These are phyloP conservation scores for Ophiocordyceps australis DNA, from an alignment of 2,329 filamentous ascomycete species.

Conservation along the genomic window DNA sequence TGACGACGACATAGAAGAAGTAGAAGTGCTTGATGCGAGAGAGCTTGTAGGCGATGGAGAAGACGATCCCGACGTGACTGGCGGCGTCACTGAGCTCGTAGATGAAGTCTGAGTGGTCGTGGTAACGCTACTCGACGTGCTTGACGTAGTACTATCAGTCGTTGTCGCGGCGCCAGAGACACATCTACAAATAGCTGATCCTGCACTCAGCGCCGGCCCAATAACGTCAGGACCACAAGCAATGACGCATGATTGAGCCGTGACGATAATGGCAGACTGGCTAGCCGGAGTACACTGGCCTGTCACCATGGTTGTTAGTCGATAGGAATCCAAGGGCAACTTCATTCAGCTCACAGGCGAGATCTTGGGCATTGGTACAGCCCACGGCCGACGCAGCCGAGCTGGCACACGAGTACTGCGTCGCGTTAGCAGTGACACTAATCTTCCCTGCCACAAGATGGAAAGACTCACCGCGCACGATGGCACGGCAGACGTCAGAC, in stretches of 20 bases:
- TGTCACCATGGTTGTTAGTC: no score
- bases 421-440: neutral
- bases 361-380: conserved; percentile 7
- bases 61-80: neutral
- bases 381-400: conserved; percentile 7
- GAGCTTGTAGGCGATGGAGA: neutral
- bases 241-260: conserved; percentile 6
- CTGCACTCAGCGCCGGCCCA: conserved; percentile 5
- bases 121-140: neutral
- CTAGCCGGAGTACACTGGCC: conserved; percentile 7
- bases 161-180: conserved; percentile 3
- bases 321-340: no score
- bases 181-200: conserved; percentile 6
- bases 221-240: conserved; percentile 4
- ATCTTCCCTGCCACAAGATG: neutral
- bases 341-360: conserved; percentile 5
- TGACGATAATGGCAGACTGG: conserved; percentile 5
- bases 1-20: no score
- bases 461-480: conserved; percentile 6
- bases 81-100: no score
- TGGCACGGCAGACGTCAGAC: conserved; percentile 7
- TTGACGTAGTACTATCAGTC: conserved; percentile 1
- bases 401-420: conserved; percentile 7
- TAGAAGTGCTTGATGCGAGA: no score
- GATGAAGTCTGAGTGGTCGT: neutral